phyloP scores from a whole-genome alignment of 2,329 filamentous ascomycete genomes.

The Lasiodiplodia theobromae region DNA sequence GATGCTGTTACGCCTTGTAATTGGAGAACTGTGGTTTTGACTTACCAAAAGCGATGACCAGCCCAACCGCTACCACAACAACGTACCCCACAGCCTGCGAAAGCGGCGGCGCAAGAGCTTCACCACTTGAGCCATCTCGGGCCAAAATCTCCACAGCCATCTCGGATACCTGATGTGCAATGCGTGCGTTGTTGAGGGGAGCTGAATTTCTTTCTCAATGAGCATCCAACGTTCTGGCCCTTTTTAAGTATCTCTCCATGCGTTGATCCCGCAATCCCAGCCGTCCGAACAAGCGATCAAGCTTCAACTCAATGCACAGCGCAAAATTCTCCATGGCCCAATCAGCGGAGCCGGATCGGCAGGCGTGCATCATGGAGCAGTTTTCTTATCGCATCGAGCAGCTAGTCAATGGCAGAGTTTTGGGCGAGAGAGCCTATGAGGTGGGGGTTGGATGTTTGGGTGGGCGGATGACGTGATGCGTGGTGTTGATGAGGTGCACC shows the following conservation, averaged over 20 bases:
- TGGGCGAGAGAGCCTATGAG: background rate
- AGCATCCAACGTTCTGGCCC: background rate
- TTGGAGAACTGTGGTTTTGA: background rate
- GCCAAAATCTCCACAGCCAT: constrained; percentile 9
- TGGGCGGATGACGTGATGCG: background rate
- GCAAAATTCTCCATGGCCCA: background rate
- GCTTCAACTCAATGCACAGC: background rate
- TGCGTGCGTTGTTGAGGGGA: background rate
- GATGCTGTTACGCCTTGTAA: background rate
- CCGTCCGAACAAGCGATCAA: background rate
- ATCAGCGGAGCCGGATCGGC: background rate
- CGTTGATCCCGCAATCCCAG: background rate
- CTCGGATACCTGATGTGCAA: background rate
- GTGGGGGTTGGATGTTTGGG: background rate
- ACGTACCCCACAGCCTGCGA: constrained; percentile 51
- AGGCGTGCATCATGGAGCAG: background rate
- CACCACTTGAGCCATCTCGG: constrained; percentile 3
- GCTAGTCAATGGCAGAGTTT: background rate
- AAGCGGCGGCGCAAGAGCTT: constrained; percentile 35
- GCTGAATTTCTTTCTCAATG: background rate
- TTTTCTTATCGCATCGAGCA: background rate
- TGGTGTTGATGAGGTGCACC: background rate
- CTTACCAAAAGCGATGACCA: constrained; percentile 50
- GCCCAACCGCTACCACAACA: constrained; percentile 51
- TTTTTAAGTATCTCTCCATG: background rate